These are phyloP conservation scores for Drechslerella dactyloides DNA, from an alignment of 2,329 filamentous ascomycete species.

Conservation along the genomic window DNA sequence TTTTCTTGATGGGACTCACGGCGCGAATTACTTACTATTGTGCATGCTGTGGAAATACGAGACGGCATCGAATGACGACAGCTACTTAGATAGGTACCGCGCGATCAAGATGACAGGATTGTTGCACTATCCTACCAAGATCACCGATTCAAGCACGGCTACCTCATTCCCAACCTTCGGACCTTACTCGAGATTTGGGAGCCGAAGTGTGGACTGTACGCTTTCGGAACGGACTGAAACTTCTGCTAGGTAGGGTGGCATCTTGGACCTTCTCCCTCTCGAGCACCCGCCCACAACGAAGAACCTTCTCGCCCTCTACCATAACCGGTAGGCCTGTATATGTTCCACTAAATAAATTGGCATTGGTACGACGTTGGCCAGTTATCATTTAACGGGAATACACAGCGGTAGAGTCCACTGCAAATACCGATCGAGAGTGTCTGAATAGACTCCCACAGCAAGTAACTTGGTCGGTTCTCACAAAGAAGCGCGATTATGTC, in stretches of 20 bases:
- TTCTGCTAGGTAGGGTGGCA: constrained; percentile 64
- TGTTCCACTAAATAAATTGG: constrained; percentile 70
- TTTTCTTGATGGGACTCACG: too few relatives aligned
- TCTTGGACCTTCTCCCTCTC: constrained; percentile 62
- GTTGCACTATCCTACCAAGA: constrained; percentile 67
- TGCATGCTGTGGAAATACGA: too few relatives aligned
- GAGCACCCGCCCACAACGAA: constrained; percentile 65
- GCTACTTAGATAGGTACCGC: constrained; percentile 36
- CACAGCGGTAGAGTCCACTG: constrained; percentile 53
- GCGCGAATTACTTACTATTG: too few relatives aligned
- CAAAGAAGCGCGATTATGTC: constrained; percentile 66
- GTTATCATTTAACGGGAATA: constrained; percentile 54
- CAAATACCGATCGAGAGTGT: constrained; percentile 56
- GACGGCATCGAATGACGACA: too few relatives aligned
- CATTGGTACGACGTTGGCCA: constrained; percentile 32
- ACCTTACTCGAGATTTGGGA: constrained; percentile 56
- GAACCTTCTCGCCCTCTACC: constrained; percentile 65
- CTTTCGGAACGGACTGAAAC: constrained; percentile 68
- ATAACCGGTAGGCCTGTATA: constrained; percentile 62
- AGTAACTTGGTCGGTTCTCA: constrained; percentile 65
- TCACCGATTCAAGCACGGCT: constrained; percentile 63
- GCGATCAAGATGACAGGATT: constrained; percentile 59
- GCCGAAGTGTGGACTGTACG: constrained; percentile 62
- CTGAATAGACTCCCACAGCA: constrained; percentile 59
- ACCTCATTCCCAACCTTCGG: constrained; percentile 66